phyloP scores from a whole-genome alignment of 306 rosid species.

The Gynostemma pentaphyllum region DNA sequence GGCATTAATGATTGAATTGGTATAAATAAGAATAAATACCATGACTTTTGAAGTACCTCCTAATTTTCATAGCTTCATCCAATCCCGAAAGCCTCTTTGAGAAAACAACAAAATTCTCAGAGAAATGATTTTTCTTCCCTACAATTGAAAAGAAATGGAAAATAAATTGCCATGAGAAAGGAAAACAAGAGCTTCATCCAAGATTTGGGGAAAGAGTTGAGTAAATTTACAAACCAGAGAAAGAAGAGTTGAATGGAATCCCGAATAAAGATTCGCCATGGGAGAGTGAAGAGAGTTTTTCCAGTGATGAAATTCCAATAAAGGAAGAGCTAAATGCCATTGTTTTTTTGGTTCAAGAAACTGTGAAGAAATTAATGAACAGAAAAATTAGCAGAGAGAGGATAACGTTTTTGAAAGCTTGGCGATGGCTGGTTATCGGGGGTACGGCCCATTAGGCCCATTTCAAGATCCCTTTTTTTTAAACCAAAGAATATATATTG shows the following conservation, averaged over 20 bases:
- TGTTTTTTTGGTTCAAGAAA: too few species aligned
- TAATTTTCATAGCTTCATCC: conserved; percentile 71
- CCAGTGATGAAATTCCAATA: neutral
- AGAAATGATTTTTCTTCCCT: conserved; percentile 27
- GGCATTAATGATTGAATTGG: neutral
- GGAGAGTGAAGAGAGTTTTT: neutral
- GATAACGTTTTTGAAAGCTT: neutral
- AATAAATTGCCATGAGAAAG: neutral
- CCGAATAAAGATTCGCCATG: neutral
- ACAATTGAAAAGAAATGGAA: conserved; percentile 5
- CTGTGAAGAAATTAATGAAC: neutral
- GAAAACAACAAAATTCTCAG: conserved; percentile 33
- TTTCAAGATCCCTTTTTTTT: too few species aligned
- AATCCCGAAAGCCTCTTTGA: conserved; percentile 49
- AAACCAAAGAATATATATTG: too few species aligned
- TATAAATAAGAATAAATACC: neutral
- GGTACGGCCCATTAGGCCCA: too few species aligned
- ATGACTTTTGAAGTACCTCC: conserved; percentile 29
- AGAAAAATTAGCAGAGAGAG: neutral
- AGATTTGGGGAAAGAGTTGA: neutral
- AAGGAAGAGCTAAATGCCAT: conserved; percentile 9
- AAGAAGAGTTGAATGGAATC: neutral
- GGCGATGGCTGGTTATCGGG: too few species aligned
- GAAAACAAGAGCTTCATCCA: too few species aligned
- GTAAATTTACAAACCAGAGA: conserved; percentile 3